Evolutionary conservation across 768 basidiomycete species (phyloP).

Genomic region (Nevesoporus exiguus): DNA sequence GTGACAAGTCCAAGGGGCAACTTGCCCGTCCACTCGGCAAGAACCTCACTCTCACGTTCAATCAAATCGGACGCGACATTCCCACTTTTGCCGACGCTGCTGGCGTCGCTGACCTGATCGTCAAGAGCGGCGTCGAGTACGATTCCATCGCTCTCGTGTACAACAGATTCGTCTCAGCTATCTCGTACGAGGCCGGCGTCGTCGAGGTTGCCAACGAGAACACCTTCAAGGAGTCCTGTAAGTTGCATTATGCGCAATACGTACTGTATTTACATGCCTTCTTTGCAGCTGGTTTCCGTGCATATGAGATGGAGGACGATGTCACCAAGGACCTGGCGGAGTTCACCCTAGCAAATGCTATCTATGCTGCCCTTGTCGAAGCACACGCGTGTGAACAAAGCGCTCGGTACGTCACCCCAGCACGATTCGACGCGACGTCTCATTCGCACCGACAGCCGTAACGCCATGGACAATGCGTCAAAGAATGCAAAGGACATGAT

Average conservation of each 20-base stretch:
- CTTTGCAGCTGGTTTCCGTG: slow-evolving; percentile 75
- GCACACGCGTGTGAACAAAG: slow-evolving; percentile 94
- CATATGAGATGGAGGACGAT: slow-evolving; percentile 98
- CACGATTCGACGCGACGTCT: background rate
- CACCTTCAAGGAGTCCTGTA: slow-evolving; percentile 76
- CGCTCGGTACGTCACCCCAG: slow-evolving; percentile 56
- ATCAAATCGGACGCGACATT: slow-evolving; percentile 96
- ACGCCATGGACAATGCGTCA: slow-evolving; percentile 99
- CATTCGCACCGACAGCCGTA: slow-evolving; percentile 50
- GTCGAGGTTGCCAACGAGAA: slow-evolving; percentile 81
- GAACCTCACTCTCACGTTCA: slow-evolving; percentile 84
- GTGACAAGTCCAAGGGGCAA: slow-evolving; percentile 97
- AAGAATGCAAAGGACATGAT: slow-evolving; percentile 99
- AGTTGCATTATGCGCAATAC: slow-evolving; percentile 21
- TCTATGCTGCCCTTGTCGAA: slow-evolving; percentile 92
- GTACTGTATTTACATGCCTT: background rate
- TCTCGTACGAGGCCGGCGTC: slow-evolving; percentile 81
- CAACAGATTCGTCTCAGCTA: slow-evolving; percentile 84
- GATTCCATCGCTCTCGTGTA: slow-evolving; percentile 80
- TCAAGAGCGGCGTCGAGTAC: slow-evolving; percentile 79
- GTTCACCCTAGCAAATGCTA: slow-evolving; percentile 94
- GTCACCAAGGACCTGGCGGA: slow-evolving; percentile 90
- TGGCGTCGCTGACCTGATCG: slow-evolving; percentile 88
- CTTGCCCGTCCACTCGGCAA: slow-evolving; percentile 61
- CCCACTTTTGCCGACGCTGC: slow-evolving; percentile 97